Base-by-base conservation (phyloP, 2,329 filamentous ascomycete genomes). In the Akanthomyces lecanii region DNA sequence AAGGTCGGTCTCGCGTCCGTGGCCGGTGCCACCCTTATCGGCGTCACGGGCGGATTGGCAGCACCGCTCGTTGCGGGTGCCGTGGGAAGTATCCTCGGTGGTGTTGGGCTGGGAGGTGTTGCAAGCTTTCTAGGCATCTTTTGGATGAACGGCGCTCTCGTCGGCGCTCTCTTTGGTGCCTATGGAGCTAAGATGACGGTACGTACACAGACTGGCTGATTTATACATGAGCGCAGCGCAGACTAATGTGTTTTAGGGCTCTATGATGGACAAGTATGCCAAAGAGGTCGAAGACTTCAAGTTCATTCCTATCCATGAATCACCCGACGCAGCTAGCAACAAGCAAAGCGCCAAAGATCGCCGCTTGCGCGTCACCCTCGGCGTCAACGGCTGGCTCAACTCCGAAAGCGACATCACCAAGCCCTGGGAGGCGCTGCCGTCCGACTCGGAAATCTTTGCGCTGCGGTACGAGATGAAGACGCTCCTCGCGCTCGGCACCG, bases 1-100 rank as follows among this genome's bases (percentile, higher is more conserved):
- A 97, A 97, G 73, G 92, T 97, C 23, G 92, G 93, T 0, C 80
- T 97, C 30, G 94, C 93, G 0, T 91, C 90, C 10, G 91, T 96
- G 0, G 92, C 91, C 0, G 94, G 94, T 12, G 94, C 94, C 1
- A 91, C 90, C 0, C 79, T 97, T 1, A 93, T 97, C n/a, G 93
- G 93, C 6, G 85, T 97, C 4, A 97, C 92, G 0, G 93, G 93
- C 21, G 93, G 93, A 2, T 81, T 97, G n/a, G 93, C 93, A 1
- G 92, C 93, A 0, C 93, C 93, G 0, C 80, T 96, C 0, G 89
- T 97, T 16, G 93, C 93, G 4, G 92, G 92, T 4, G 92, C 92
- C 0, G 82, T 97, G 16, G 92, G 92, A 2, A 88, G 89, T 0
- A 81, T 97, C 2, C 91, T 97, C 85, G 91, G 92, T 16, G 90